Conservation (phyloP, 805 yeast genomes). For the Candida mattraensis region DNA sequence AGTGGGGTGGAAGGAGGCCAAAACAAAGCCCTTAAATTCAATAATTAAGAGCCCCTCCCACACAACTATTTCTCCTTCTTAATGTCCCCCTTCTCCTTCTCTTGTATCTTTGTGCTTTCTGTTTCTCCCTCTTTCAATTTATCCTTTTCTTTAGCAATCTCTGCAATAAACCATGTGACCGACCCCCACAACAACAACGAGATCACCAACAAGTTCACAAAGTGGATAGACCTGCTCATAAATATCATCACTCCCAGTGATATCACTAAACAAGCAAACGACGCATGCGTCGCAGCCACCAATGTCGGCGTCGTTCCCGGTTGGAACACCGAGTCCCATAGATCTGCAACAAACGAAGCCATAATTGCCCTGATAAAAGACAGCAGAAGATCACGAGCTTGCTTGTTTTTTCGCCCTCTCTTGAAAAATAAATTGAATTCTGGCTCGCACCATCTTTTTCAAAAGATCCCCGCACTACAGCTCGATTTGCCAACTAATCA, state of each 20-base stretch:
- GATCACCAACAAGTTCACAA: constrained; percentile 45
- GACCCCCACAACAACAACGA: constrained; percentile 65
- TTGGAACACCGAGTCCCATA: constrained; percentile 88
- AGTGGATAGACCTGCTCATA: constrained; percentile 67
- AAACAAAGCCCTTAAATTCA: too few species aligned
- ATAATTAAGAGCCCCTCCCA: too few species aligned
- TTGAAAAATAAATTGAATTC: not conserved
- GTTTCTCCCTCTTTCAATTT: constrained; percentile 43
- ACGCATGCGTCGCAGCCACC: constrained; percentile 82
- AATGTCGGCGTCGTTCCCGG: constrained; percentile 94
- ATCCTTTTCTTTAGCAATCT: constrained; percentile 49
- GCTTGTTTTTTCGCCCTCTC: constrained; percentile 1
- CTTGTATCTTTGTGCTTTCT: too few species aligned
- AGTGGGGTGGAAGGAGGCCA: too few species aligned
- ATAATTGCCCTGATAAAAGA: constrained; percentile 2
- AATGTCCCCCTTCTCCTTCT: not conserved
- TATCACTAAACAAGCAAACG: constrained; percentile 64
- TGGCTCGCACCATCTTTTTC: too few species aligned
- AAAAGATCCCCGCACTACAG: too few species aligned
- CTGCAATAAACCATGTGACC: constrained; percentile 85
- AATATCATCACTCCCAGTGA: constrained; percentile 59
- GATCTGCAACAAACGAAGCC: constrained; percentile 54
- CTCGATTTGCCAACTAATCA: too few species aligned
- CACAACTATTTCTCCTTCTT: constrained; percentile 6
- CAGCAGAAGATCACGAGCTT: not conserved